A percentile compares a stretch with the other conserved stretches of the same genome.
Conservation (phyloP, 257 asterid genomes). For the Primulina eburnea region DNA sequence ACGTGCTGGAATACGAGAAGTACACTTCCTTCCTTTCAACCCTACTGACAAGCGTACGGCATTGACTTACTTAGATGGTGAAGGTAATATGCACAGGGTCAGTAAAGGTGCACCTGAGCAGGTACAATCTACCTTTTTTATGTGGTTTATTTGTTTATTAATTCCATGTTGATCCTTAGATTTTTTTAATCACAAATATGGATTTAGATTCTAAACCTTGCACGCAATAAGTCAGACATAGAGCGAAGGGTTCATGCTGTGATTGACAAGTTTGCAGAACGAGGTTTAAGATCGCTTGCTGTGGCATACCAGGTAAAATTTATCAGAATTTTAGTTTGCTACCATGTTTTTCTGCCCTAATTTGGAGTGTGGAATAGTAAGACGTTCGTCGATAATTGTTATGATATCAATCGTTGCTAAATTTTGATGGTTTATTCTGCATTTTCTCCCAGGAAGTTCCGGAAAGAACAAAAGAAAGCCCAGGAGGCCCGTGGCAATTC, state of each 20-base stretch:
- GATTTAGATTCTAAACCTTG: constrained; percentile 71
- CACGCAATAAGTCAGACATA: constrained; percentile 72
- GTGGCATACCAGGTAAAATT: constrained; percentile 80
- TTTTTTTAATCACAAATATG: background rate
- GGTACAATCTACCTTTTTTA: constrained; percentile 26
- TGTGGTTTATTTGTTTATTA: background rate
- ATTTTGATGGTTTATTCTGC: constrained; percentile 18
- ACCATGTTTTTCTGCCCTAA: no score
- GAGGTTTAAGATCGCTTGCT: constrained; percentile 86
- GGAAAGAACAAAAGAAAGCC: constrained; percentile 70
- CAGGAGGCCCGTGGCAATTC: constrained; percentile 91
- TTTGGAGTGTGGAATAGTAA: no score
- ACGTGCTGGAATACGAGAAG: constrained; percentile 45
- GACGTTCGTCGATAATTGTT: no score
- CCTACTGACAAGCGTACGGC: constrained; percentile 64
- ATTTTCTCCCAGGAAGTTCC: constrained; percentile 70
- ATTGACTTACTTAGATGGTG: constrained; percentile 46
- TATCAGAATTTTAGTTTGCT: background rate
- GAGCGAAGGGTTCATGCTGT: constrained; percentile 73
- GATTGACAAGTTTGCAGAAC: constrained; percentile 87
- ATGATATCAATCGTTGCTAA: background rate
- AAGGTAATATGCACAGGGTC: constrained; percentile 55
- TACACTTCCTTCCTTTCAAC: constrained; percentile 53
- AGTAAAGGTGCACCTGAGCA: constrained; percentile 70
- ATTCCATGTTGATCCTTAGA: no score